Evolutionary conservation across 352 stramenopile genomes (phyloP), one percentile per base, ranked within the genome.

Genomic region (Globisporangium yorkense): DNA sequence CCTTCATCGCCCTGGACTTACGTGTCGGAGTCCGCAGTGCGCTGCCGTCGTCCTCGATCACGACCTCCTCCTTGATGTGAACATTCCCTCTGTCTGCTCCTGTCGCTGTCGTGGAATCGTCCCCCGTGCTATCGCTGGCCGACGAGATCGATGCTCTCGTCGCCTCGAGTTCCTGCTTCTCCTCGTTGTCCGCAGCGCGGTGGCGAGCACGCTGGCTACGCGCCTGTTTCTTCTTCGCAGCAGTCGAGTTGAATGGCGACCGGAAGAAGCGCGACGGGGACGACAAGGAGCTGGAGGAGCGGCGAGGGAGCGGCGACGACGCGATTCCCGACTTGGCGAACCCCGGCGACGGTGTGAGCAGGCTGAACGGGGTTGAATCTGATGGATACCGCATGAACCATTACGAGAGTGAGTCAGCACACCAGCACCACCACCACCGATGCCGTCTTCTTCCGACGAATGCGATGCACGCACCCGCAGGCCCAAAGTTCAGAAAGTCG

Each of bases 191-290:
- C 18, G 18, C 18, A 13, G 35, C 8, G 35, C 12, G 8, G 15
- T 18, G 44, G 5, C 54, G 55, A 4, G 43, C 20, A 2, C 18
- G 43, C 37, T 13, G 4, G 13, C 37, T 61, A 48, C 54, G 47
- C 12, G 55, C 16, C n/a, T 49, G 50, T n/a, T 46, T 61, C 18
- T 57, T 59, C 29, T 64, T 61, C 7, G 65, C 54, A 5, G 54
- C 67, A 8, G 59, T 68, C 5, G 62, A 56, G 40, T 56, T 68
- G 41, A 80, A 65, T 10, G 84, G 82, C 21, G 82, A 92, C 18
- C 82, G 80, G 54, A 94, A 89, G 64, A 91, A 94, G 20, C 60
- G 70, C 13, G 84, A 92, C 5, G 84, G 84, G 2, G 82, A 94
- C 29, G 63, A 72, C 12, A 71, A 51, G 0, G 59, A 52, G 45